Conservation (phyloP, 306 rosid species). For the Myrica gale region DNA sequence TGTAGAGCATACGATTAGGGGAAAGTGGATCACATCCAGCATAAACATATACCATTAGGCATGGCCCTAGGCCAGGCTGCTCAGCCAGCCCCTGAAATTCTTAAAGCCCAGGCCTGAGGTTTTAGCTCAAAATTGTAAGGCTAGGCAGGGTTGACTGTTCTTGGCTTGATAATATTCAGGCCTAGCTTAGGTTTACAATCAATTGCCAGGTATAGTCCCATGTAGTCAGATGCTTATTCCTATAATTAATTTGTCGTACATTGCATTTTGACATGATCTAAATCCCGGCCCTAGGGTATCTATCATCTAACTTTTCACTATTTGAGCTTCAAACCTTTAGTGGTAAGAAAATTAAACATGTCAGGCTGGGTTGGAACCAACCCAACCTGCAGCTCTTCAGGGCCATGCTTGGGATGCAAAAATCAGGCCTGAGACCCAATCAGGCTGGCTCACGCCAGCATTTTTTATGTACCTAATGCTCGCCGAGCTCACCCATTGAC, state of each 20-base stretch:
- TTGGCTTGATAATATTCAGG: not conserved
- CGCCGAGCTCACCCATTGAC: not conserved
- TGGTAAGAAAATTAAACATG: not conserved
- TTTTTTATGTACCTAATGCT: slow-evolving; percentile 7
- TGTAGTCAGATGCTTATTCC: not conserved
- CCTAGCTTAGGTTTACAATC: not conserved
- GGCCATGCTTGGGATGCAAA: not conserved
- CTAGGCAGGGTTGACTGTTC: not conserved
- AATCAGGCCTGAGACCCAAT: not conserved
- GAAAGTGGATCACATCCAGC: not conserved
- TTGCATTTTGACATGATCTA: not conserved
- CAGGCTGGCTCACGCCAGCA: not conserved
- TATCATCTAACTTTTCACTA: not conserved
- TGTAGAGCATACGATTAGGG: not conserved
- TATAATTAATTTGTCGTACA: not conserved
- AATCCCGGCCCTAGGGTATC: not conserved
- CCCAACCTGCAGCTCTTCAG: not conserved
- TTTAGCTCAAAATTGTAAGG: not conserved
- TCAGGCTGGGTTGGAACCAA: not conserved
- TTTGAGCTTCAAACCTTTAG: not conserved
- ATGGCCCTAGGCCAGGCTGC: not conserved
- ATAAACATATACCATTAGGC: not conserved
- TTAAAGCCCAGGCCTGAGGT: not conserved
- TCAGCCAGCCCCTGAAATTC: not conserved
- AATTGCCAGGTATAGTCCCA: not conserved